phyloP scores from a whole-genome alignment of 2,329 filamentous ascomycete species.

The Epichloe sp. region DNA sequence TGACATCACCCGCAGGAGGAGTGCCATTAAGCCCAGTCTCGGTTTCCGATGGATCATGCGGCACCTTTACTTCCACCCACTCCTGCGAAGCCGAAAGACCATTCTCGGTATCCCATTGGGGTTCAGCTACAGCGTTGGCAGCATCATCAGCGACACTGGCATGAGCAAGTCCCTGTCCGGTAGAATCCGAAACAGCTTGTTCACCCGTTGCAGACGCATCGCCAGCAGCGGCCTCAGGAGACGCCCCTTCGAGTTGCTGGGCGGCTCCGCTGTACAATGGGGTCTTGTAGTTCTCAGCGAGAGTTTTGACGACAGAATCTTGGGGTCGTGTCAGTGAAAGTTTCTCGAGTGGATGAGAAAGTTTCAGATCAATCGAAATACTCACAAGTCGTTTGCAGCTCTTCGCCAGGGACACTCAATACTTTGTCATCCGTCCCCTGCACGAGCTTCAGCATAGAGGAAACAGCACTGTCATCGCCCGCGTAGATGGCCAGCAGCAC shows the following conservation, averaged over 20 bases:
- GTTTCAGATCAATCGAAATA: slow-evolving; percentile 8
- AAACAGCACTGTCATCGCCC: slow-evolving; percentile 61
- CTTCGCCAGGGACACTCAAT: slow-evolving; percentile 48
- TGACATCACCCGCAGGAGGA: slow-evolving; percentile 34
- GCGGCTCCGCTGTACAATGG: slow-evolving; percentile 21
- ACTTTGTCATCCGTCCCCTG: slow-evolving; percentile 57
- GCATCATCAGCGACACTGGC: slow-evolving; percentile 37
- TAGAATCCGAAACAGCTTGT: slow-evolving; percentile 23
- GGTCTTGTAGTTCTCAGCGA: slow-evolving; percentile 39
- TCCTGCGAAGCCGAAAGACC: slow-evolving; percentile 42
- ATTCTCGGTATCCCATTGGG: slow-evolving; percentile 47
- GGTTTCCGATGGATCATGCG: slow-evolving; percentile 60
- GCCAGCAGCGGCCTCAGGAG: slow-evolving; percentile 30
- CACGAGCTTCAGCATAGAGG: slow-evolving; percentile 64
- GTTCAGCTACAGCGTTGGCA: slow-evolving; percentile 49
- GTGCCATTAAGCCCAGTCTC: slow-evolving; percentile 51
- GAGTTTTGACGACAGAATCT: slow-evolving; percentile 29
- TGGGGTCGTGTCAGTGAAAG: slow-evolving; percentile 9
- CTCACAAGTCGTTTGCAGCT: slow-evolving; percentile 61
- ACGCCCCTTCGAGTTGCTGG: slow-evolving; percentile 16
- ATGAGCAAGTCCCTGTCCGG: slow-evolving; percentile 32
- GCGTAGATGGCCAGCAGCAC: slow-evolving; percentile 67
- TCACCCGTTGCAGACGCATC: slow-evolving; percentile 29
- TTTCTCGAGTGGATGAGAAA: not conserved
- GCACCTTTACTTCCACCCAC: slow-evolving; percentile 58